Percentiles rank a stretch among this genome's conserved stretches.
Conservation (phyloP, 805 yeast genomes). For the Wickerhamomyces chaumierensis region DNA sequence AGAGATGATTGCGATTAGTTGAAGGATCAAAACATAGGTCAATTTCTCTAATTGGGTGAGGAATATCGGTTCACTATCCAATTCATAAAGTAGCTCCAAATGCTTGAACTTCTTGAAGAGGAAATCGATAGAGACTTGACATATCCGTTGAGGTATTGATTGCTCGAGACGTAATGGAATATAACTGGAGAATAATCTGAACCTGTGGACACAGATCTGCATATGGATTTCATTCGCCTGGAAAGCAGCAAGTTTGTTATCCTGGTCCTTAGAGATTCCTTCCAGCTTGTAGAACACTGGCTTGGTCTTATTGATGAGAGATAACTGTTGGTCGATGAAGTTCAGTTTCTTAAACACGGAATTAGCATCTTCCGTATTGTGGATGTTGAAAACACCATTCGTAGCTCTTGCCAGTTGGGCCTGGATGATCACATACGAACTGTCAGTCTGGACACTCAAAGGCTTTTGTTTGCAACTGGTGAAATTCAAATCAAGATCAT, state of each 20-base stretch:
- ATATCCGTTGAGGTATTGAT: background rate
- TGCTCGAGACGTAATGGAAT: background rate
- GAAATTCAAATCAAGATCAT: background rate
- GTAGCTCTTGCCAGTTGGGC: conserved; percentile 3
- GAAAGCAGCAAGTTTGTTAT: conserved; percentile 4
- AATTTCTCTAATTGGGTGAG: background rate
- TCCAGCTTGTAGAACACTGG: background rate
- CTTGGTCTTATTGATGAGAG: background rate
- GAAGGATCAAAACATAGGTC: background rate
- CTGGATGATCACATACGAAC: background rate
- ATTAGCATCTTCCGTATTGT: conserved; percentile 1
- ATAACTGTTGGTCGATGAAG: conserved; percentile 1
- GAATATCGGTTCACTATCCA: background rate
- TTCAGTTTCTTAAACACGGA: conserved; percentile 1
- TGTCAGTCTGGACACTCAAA: background rate
- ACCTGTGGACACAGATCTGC: conserved; percentile 4
- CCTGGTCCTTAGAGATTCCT: background rate
- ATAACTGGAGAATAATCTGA: conserved; percentile 15
- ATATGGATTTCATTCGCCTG: conserved; percentile 3
- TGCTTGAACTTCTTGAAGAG: background rate
- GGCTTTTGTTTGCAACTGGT: background rate
- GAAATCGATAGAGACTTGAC: background rate
- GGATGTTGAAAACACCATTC: conserved; percentile 1
- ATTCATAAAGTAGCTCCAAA: background rate
- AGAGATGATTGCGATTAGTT: background rate